Percentiles rank a stretch among this genome's conserved stretches.
These are phyloP conservation scores for Dysphania ambrosioides DNA, from an alignment of 148 eudicot species.

Conservation along the genomic window DNA sequence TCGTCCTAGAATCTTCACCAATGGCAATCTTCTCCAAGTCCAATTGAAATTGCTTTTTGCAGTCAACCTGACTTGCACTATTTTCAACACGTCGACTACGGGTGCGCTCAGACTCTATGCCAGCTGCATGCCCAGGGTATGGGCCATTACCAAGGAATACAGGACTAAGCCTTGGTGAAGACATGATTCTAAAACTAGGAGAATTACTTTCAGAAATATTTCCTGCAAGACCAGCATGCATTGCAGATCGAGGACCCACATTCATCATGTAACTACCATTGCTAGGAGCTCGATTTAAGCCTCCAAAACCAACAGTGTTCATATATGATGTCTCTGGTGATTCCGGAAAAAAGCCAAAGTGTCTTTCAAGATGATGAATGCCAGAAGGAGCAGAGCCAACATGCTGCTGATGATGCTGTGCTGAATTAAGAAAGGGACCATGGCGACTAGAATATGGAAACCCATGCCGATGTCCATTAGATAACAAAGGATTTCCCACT, in stretches of 20 bases:
- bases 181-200: slow-evolving; percentile 56
- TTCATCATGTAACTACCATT: slow-evolving; percentile 48
- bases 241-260: slow-evolving; percentile 39
- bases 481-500: slow-evolving; percentile 37
- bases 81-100: slow-evolving; percentile 50
- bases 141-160: slow-evolving; percentile 59
- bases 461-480: slow-evolving; percentile 49
- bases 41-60: slow-evolving; percentile 71
- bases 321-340: slow-evolving; percentile 55
- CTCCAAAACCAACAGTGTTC: slow-evolving; percentile 43
- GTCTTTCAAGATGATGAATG: slow-evolving; percentile 54
- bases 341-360: slow-evolving; percentile 56
- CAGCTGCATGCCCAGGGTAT: slow-evolving; percentile 47
- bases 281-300: slow-evolving; percentile 42
- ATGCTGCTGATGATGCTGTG: slow-evolving; percentile 49
- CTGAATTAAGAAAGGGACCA: slow-evolving; percentile 36
- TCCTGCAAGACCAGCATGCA: slow-evolving; percentile 40
- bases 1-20: slow-evolving; percentile 84
- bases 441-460: slow-evolving; percentile 42
- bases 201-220: slow-evolving; percentile 53
- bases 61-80: slow-evolving; percentile 54
- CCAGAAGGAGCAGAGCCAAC: slow-evolving; percentile 84
- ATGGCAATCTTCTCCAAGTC: slow-evolving; percentile 69
- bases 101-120: slow-evolving; percentile 48
- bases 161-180: slow-evolving; percentile 63